These are phyloP conservation scores for Peniophora sp. DNA, from an alignment of 1,284 basidiomycete species.

Conservation along the genomic window DNA sequence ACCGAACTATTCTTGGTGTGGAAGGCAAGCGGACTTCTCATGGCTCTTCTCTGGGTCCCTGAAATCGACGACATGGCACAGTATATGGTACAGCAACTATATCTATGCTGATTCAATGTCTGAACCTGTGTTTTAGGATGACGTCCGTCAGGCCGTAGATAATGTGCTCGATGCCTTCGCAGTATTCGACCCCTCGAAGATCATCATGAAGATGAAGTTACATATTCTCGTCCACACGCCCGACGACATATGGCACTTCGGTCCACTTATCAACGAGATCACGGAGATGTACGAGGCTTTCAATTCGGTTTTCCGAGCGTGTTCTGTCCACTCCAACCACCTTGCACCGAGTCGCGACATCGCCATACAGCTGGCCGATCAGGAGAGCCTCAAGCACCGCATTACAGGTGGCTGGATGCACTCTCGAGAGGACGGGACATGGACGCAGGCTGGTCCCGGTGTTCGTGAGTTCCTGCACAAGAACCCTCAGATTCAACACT, in stretches of 20 bases:
- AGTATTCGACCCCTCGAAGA: conserved; percentile 17
- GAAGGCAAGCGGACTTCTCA: conserved; percentile 19
- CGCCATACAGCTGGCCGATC: conserved; percentile 8
- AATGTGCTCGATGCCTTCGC: conserved; percentile 25
- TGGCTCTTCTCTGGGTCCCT: conserved; percentile 20
- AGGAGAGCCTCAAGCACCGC: conserved; percentile 14
- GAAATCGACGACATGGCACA: conserved; percentile 14
- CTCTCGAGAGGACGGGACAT: neutral
- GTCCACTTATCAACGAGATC: conserved; percentile 14
- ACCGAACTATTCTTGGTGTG: conserved; percentile 17
- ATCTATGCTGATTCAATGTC: neutral
- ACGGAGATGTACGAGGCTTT: conserved; percentile 15
- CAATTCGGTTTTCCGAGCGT: conserved; percentile 10
- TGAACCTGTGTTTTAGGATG: neutral
- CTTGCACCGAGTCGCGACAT: conserved; percentile 11
- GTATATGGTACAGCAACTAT: conserved; percentile 15
- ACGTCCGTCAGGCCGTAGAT: conserved; percentile 22
- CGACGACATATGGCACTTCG: conserved; percentile 14
- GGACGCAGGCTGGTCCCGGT: neutral
- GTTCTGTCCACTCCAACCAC: conserved; percentile 12
- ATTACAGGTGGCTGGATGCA: conserved; percentile 4
- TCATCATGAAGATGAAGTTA: conserved; percentile 8
- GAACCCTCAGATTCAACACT: neutral
- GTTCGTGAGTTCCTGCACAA: neutral
- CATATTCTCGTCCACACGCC: conserved; percentile 12